Base-by-base conservation (phyloP, 345 rosid species). In the Heritiera fomes region DNA sequence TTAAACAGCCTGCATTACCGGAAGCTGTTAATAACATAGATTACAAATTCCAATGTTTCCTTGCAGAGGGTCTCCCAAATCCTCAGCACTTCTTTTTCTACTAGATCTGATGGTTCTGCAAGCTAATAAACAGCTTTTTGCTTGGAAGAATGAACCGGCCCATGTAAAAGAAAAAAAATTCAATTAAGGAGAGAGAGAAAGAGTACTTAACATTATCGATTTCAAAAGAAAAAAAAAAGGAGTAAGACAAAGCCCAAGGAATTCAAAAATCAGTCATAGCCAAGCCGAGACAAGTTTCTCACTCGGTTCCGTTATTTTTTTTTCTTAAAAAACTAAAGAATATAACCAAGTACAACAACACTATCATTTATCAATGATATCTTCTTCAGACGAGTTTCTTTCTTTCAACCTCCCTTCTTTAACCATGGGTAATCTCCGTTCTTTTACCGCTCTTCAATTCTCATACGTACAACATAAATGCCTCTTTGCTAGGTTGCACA, bases 21-120 rank as follows among this genome's bases (percentile, higher is more conserved):
- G 83, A 80, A 76, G 85, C 55, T 70, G 75, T 75, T 78, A 81
- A 77, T 76, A 45, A 58, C 34, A 76, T 70, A 75, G 79, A 80
- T 77, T 69, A 81, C 89, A 84, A 82, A 86, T 84, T 86, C 89
- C 89, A 84, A 90, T 56, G 88, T 75, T 88, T 87, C 84, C 76
- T 78, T 81, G 85, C 85, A 81, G 83, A 86, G 82, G 63, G 86
- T 87, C 79, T 81, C 82, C 78, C 81, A 83, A 85, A 82, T 85
- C 82, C 87, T 80, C 62, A 78, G 80, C 86, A 74, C 81, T 82
- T 86, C 77, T 81, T 72, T 84, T 83, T 85, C 93, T 82, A 81
- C 82, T 88, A 87, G 91, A 92, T 92, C 97, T 93, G 94, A 90
- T 88, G 90, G 87, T 88, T 82, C 88, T 88, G 83, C 83, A 78